Evolutionary conservation across 2,329 filamentous ascomycete genomes (phyloP), one percentile per base, ranked within the genome.

Genomic region (Ophiosphaerella herpotricha): DNA sequence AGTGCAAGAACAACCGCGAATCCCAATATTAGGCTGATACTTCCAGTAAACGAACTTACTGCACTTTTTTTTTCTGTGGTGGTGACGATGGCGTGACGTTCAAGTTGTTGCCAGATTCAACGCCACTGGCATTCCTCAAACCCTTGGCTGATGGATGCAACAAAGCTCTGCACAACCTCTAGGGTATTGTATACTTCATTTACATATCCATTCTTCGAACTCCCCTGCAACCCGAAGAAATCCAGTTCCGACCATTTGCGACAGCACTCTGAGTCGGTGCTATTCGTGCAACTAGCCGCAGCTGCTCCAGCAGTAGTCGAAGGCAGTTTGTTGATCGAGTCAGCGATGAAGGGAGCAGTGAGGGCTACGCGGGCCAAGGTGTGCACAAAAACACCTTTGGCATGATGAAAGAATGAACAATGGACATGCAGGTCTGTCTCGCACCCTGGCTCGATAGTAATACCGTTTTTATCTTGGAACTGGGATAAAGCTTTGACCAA

Each of bases 371-470:
- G 66, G 23, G 58, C 60, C 16, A 57, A 52, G 1, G 66, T 64
- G 21, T 62, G 56, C 1, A 45, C 46, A 1, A 59, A 55, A 16
- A 66, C 48, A n/a, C 65, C 63, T 48, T 90, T 90, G 18, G 18
- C 18, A 21, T 21, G 4, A 21, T 4, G 4, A 21, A 21, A 21
- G 18, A 3, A 21, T 21, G 18, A 21, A 21, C 18, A 4, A 21
- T 21, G 4, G 18, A 21, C 18, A 21, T 21, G 18, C 18, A 21
- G 4, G 4, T 29, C 11, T 29, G 7, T 29, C 26, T 29, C 26
- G 74, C 87, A 90, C n/a, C 83, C 82, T 38, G 77, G 77, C 71
- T 90, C 86, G 63, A 78, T 84, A 81, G 89, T 84, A 70, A 88
- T 75, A 58, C 83, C 81, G 13, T 75, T 64, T 18, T 9, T 13